These are phyloP conservation scores for Trypanosoma congolense DNA, from an alignment of 208 protist species.

Conservation along the genomic window DNA sequence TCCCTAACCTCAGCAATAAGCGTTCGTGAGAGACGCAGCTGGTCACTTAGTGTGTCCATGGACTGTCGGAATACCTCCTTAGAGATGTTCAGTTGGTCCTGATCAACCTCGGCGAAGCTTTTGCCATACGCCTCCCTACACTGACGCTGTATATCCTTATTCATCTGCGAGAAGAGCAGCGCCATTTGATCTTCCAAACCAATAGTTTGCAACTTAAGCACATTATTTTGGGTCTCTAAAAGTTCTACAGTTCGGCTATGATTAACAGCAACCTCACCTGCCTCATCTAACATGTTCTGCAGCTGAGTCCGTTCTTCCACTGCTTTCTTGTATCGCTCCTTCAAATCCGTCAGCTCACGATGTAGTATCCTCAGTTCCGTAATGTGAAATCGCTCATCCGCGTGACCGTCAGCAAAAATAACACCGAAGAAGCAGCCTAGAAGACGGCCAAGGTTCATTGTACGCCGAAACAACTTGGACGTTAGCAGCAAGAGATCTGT, in stretches of 20 bases:
- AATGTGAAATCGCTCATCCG: conserved; percentile 88
- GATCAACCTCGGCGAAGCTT: conserved; percentile 70
- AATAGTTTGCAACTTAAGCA: conserved; percentile 72
- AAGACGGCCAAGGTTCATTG: conserved; percentile 67
- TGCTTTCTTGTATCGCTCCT: conserved; percentile 44
- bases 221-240: conserved; percentile 80
- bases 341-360: conserved; percentile 56
- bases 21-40: conserved; percentile 62
- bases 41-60: conserved; percentile 84
- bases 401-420: conserved; percentile 78
- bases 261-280: conserved; percentile 69
- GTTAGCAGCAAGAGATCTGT: conserved; percentile 84
- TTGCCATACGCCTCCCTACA: conserved; percentile 74
- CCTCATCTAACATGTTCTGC: conserved; percentile 73
- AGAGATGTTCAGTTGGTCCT: conserved; percentile 73
- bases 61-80: conserved; percentile 84
- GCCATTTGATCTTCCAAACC: conserved; percentile 91
- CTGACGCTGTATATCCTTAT: conserved; percentile 67
- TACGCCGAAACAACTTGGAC: conserved; percentile 83
- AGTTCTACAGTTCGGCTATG: conserved; percentile 78
- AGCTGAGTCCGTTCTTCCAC: conserved; percentile 59
- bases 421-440: conserved; percentile 87
- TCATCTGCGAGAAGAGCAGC: conserved; percentile 85
- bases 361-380: conserved; percentile 80
- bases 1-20: conserved; percentile 79